Conservation (phyloP, 2,329 filamentous ascomycete species). For the Periconia sp. region DNA sequence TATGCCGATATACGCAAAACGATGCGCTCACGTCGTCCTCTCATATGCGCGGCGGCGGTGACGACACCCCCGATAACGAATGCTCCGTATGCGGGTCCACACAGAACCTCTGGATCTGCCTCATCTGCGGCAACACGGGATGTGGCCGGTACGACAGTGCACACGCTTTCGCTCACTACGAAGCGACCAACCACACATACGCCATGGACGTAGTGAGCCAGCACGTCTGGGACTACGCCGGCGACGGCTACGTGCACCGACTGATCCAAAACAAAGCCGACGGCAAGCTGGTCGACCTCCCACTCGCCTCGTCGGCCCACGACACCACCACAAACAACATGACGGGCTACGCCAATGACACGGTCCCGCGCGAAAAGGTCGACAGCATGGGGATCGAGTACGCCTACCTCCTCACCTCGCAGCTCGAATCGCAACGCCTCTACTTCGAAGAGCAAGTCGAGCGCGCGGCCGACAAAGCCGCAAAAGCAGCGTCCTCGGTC, state of each 20-base stretch:
- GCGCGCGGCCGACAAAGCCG: conserved; percentile 86
- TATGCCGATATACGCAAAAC: conserved; percentile 85
- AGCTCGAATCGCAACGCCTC: conserved; percentile 86
- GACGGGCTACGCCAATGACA: conserved; percentile 58
- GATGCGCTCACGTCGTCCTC: conserved; percentile 40
- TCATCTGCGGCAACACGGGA: conserved; percentile 89
- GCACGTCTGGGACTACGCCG: conserved; percentile 96
- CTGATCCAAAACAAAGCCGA: conserved; percentile 93
- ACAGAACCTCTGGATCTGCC: conserved; percentile 89
- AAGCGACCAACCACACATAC: conserved; percentile 85
- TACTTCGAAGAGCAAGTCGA: conserved; percentile 94
- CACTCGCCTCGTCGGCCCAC: conserved; percentile 48
- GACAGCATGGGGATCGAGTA: conserved; percentile 90
- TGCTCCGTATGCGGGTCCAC: conserved; percentile 80
- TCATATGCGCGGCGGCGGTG: conserved; percentile 25
- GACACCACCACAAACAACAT: conserved; percentile 30
- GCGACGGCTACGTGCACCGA: conserved; percentile 93
- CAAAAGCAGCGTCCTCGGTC: conserved; percentile 68
- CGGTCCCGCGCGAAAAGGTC: conserved; percentile 69
- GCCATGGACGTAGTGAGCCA: conserved; percentile 91
- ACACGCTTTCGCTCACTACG: conserved; percentile 92
- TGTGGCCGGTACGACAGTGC: conserved; percentile 94
- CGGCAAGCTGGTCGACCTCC: conserved; percentile 89
- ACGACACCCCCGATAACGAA: conserved; percentile 61
- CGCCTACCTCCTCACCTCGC: conserved; percentile 87